A percentile compares a stretch with the other conserved stretches of the same genome.
phyloP scores from a whole-genome alignment of 768 basidiomycete genomes.

The Mycena crocata region DNA sequence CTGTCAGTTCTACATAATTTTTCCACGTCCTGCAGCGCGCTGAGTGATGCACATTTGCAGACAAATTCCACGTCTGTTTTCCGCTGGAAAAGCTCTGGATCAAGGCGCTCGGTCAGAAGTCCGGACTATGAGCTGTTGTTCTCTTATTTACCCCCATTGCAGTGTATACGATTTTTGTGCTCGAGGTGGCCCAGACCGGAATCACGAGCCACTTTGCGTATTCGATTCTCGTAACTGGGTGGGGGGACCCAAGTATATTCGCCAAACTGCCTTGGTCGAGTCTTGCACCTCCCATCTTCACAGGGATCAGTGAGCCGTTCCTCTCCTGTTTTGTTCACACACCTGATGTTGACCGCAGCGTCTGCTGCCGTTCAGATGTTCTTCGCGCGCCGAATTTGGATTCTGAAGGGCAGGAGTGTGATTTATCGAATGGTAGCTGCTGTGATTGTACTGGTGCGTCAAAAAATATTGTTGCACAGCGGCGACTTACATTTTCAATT shows the following conservation, averaged over 20 bases:
- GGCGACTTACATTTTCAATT: too few species aligned
- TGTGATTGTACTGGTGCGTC: background rate
- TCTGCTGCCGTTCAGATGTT: conserved; percentile 22
- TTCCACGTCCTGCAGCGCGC: too few species aligned
- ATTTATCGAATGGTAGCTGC: background rate
- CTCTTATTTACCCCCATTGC: background rate
- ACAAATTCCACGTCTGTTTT: conserved; percentile 17
- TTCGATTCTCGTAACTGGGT: conserved; percentile 29
- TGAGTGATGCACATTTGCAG: background rate
- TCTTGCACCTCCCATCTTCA: conserved; percentile 30
- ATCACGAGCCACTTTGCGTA: conserved; percentile 36
- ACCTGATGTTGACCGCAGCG: background rate
- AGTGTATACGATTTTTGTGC: conserved; percentile 30
- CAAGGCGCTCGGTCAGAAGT: conserved; percentile 9
- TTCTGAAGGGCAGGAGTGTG: conserved; percentile 11
- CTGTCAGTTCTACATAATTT: conserved; percentile 2
- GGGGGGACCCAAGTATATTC: conserved; percentile 33
- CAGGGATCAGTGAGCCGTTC: conserved; percentile 31
- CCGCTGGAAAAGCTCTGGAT: conserved; percentile 2
- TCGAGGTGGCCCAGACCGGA: conserved; percentile 36
- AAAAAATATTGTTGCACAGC: background rate
- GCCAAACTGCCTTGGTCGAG: conserved; percentile 34
- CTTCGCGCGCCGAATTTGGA: conserved; percentile 23
- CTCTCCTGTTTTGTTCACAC: background rate
- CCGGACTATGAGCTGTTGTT: background rate